These are phyloP conservation scores for Pestalotiopsis sp. DNA, from an alignment of 2,329 filamentous ascomycete species.

Conservation along the genomic window DNA sequence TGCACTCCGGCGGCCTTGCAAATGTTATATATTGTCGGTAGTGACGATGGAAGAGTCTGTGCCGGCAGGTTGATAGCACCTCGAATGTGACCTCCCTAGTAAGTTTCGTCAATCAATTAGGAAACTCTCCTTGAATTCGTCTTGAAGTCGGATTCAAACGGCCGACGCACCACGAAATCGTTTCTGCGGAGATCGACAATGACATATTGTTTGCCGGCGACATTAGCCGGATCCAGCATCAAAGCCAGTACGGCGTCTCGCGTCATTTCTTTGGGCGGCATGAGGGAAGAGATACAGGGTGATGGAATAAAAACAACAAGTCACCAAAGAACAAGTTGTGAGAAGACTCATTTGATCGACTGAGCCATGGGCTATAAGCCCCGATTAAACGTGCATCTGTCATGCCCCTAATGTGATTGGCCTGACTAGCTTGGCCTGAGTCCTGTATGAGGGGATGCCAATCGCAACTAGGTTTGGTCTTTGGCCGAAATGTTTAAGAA, in stretches of 20 bases:
- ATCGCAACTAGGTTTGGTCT: neutral
- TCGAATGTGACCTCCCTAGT: conserved; percentile 55
- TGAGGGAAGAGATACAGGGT: neutral
- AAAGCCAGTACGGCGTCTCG: neutral
- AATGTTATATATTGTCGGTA: conserved; percentile 41
- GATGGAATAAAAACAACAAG: neutral
- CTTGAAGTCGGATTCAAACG: neutral
- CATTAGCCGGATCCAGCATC: neutral
- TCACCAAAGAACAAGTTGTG: neutral
- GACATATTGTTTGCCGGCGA: conserved; percentile 14
- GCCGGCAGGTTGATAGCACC: conserved; percentile 54
- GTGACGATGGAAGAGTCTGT: conserved; percentile 42
- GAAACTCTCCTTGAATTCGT: neutral
- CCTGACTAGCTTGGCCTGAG: neutral
- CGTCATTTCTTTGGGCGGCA: neutral
- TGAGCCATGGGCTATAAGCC: neutral
- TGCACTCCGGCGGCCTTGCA: conserved; percentile 40
- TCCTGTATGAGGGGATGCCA: neutral
- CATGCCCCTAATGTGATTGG: neutral
- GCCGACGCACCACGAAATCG: conserved; percentile 37
- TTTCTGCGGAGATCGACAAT: conserved; percentile 42
- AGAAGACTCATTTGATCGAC: neutral
- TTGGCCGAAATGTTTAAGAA: neutral
- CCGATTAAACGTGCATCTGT: neutral
- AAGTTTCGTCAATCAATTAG: neutral